These are phyloP conservation scores for Xenoacremonium recifei DNA, from an alignment of 2,329 filamentous ascomycete species.

Conservation along the genomic window DNA sequence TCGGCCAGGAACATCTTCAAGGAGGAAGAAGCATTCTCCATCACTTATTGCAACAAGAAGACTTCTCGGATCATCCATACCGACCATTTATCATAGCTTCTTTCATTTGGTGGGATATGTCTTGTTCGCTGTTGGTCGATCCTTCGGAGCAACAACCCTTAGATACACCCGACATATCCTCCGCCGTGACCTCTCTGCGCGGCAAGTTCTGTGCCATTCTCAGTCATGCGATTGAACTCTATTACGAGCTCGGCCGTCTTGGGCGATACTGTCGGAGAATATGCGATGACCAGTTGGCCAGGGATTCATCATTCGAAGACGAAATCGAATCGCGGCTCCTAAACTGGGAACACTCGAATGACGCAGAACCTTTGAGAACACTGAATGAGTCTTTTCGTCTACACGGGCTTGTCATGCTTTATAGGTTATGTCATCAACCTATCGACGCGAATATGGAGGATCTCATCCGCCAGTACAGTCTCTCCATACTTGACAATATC, in stretches of 20 bases:
- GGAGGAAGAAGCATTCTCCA: not conserved
- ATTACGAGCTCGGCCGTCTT: constrained; percentile 2
- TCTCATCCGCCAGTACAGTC: too few species aligned
- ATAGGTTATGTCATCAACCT: too few species aligned
- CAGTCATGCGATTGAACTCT: constrained; percentile 2
- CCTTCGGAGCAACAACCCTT: not conserved
- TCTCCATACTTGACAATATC: too few species aligned
- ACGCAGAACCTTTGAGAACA: too few species aligned
- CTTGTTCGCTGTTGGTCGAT: not conserved
- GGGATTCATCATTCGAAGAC: too few species aligned
- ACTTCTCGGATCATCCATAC: too few species aligned
- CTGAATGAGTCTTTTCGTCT: too few species aligned
- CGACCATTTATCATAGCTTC: constrained; percentile 2
- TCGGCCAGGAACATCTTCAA: constrained; percentile 3
- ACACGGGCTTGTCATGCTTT: too few species aligned
- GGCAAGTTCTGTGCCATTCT: constrained; percentile 1
- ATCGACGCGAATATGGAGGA: too few species aligned
- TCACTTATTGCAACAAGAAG: not conserved
- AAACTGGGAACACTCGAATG: too few species aligned
- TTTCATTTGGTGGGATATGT: constrained; percentile 6
- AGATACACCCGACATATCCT: not conserved
- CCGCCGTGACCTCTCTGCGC: not conserved
- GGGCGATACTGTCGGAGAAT: constrained; percentile 9
- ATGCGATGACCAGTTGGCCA: too few species aligned
- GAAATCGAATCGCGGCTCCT: too few species aligned